Base-by-base conservation (phyloP, 2,329 filamentous ascomycete genomes). In the Pezicula carpinea region DNA sequence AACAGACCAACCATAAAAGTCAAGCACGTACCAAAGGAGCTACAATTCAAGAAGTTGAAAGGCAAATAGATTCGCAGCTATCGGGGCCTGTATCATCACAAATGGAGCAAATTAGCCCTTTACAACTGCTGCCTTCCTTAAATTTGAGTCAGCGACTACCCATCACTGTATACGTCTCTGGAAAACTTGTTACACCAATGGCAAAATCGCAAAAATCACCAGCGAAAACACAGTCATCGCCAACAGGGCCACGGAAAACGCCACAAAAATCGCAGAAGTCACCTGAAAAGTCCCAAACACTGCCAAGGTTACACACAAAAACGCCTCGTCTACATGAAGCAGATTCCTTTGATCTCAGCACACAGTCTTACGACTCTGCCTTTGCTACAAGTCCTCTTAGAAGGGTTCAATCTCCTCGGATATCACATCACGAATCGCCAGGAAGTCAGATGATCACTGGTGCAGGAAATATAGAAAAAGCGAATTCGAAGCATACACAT, bases 331-430 rank as follows among this genome's bases (percentile, higher is more conserved):
- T 23, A 18, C 29, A 22, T 10, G 22, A 43, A 4, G 15, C 33
- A 18, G 44, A 49, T 33, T 31, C 44, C 29, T 42, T 50, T 34
- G 49, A 53, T 22, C 40, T 46, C 15, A 58, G 53, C 19, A 57
- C 56, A 10, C 54, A 57, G 23, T 54, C 56, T 22, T 51, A 41
- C 41, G 55, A 57, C 39, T 57, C 54, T 26, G 52, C 56, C 11
- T 49, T 23, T 40, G 38, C 54, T 18, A 17, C 47, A 32, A 48
- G 46, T 15, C 13, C 29, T 19, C 13, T 19, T 21, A 33, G 19
- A 34, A 21, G 6, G 17, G 14, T 18, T 14, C 38, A 19, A 40
- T 21, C n/a, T 23, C 19, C 18, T 22, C 10, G n/a, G n/a, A 14
- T 15, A 14, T 8, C n/a, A n/a, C n/a, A n/a, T n/a, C n/a, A n/a